Percentiles rank a stretch among this genome's conserved stretches.
These are phyloP conservation scores for Aspergillus carlsbadensis DNA, from an alignment of 495 filamentous ascomycete genomes.

Conservation along the genomic window DNA sequence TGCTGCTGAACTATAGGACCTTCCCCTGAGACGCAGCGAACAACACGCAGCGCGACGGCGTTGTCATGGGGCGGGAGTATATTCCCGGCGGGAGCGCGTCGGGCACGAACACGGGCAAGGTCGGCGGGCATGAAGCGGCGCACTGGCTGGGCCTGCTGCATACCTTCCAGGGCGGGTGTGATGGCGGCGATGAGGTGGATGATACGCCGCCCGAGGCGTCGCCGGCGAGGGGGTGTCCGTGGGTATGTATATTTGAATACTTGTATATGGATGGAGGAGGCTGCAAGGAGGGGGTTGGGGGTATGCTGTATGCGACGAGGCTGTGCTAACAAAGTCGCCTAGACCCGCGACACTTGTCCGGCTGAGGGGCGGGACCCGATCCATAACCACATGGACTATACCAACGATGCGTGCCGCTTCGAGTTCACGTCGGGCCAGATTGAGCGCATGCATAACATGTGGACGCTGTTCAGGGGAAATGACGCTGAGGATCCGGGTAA, in stretches of 20 bases:
- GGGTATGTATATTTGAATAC: too few species aligned
- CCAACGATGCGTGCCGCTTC: neutral
- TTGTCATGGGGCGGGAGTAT: neutral
- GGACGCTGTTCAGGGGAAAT: neutral
- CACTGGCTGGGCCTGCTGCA: constrained; percentile 3
- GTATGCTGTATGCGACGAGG: too few species aligned
- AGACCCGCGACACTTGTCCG: constrained; percentile 4
- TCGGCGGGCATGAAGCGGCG: neutral
- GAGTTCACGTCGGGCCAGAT: constrained; percentile 4
- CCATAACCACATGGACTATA: constrained; percentile 8
- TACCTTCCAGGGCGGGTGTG: neutral
- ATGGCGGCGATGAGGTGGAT: neutral
- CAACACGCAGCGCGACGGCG: neutral
- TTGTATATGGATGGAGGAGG: too few species aligned
- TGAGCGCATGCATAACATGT: neutral
- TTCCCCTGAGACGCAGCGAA: neutral
- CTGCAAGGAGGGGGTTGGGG: too few species aligned
- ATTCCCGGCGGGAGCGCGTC: neutral
- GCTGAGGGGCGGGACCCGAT: neutral
- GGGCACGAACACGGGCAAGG: neutral
- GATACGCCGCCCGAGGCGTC: constrained; percentile 1
- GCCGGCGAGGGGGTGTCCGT: neutral
- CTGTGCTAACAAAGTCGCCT: too few species aligned
- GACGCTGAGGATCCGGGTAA: too few species aligned
- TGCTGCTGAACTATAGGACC: neutral